These are phyloP conservation scores for Aphanoascus verrucosus DNA, from an alignment of 2,329 filamentous ascomycete genomes.

Conservation along the genomic window DNA sequence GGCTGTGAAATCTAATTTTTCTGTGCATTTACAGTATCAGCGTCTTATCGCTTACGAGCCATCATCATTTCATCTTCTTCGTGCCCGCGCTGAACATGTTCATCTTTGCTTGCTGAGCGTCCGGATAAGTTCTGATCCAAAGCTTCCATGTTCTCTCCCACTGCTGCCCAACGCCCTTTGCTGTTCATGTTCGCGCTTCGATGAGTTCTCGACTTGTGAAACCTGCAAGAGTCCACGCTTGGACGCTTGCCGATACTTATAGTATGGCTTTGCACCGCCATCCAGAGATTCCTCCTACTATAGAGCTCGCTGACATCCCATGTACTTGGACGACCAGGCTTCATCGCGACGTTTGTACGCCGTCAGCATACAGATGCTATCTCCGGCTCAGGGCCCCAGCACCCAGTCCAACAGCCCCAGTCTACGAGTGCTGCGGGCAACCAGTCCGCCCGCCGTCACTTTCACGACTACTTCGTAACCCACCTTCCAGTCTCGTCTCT, in stretches of 20 bases:
- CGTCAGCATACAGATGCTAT: conserved; percentile 19
- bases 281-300: conserved; percentile 5
- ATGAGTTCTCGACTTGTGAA: conserved; percentile 32
- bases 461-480: conserved; percentile 96
- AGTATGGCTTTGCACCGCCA: conserved; percentile 23
- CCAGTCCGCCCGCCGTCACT: conserved; percentile 41
- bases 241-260: conserved; percentile 31
- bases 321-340: conserved; percentile 22
- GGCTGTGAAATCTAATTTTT: too few species aligned
- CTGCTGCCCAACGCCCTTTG: not conserved
- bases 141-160: not conserved
- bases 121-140: not conserved
- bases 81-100: not conserved
- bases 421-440: not conserved
- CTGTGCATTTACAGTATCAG: too few species aligned
- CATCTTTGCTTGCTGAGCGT: not conserved
- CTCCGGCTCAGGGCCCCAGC: conserved; percentile 10
- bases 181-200: conserved; percentile 19
- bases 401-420: conserved; percentile 7
- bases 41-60: not conserved
- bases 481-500: conserved; percentile 88
- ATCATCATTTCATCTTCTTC: not conserved
- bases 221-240: conserved; percentile 31
- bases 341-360: conserved; percentile 26
- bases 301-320: conserved; percentile 1